Evolutionary conservation across 176 grass and related monocot species (phyloP), one percentile per base, ranked within the genome.

Genomic region (Rhynchospora breviuscula): DNA sequence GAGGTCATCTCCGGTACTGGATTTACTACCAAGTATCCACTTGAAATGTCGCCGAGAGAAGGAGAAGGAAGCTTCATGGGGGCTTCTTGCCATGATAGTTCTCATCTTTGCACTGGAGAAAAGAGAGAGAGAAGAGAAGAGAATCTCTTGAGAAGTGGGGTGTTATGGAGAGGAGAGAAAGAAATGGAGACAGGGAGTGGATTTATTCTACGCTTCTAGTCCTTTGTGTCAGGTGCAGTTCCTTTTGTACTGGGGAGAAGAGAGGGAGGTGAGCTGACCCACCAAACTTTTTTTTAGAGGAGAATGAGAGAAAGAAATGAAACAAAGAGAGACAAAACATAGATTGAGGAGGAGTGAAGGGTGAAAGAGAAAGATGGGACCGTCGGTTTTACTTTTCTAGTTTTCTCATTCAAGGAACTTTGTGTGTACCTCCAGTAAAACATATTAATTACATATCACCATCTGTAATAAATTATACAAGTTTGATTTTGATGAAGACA

Each of bases 31-130:
- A 18, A 95, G 85, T 6, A 91, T 93, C 92, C 95, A 94, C 66
- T 91, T 94, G 89, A 98, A 94, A 78, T 98, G 88, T 58, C 95
- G 87, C 69, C 90, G 86, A 61, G 95, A 98, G 90, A 93, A 98
- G 47, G 95, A 95, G 82, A 93, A 94, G 7, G 92, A 98, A 1
- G 92, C 89, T 40, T 94, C 95, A 57, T 94, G 90, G 33, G 91
- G 84, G 67, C 87, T 94, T 74, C 91, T 94, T 21, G 88, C 86
- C 92, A 91, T 93, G 88, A 91, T 94, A 67, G 83, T 98, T 48
- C 90, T 94, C 95, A 97, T 97, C 51, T 85, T 87, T 87, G 17
- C 44, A 62, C 5, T 8, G 17, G 13, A 22, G 4, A 29, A 2
- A 65, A 11, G 43, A 46, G 79, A 53, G 4, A 17, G 49, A 67